Percentiles rank a stretch among this genome's conserved stretches.
These are phyloP conservation scores for Apiotrichum montevideense DNA, from an alignment of 1,284 basidiomycete species.

Conservation along the genomic window DNA sequence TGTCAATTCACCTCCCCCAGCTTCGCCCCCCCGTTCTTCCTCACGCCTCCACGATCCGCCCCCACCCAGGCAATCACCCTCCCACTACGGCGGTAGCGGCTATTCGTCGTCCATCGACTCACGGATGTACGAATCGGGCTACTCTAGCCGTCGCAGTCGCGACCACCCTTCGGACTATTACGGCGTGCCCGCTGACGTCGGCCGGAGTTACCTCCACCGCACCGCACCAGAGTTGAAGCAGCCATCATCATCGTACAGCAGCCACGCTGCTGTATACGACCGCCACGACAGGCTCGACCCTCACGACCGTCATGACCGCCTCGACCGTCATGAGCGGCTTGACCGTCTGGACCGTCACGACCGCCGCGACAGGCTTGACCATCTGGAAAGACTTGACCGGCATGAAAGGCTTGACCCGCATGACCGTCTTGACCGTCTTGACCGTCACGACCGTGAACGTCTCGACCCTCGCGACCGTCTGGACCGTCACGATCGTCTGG, in stretches of 20 bases:
- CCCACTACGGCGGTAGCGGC: neutral
- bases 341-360: neutral
- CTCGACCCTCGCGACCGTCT: neutral
- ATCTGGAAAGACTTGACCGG: neutral
- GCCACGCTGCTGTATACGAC: neutral
- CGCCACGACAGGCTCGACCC: neutral
- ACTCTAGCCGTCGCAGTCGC: conserved; percentile 1
- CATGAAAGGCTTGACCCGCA: too few relatives aligned
- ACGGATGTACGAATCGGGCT: conserved; percentile 3
- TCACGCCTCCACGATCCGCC: neutral
- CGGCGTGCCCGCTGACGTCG: conserved; percentile 13
- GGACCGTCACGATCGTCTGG: neutral
- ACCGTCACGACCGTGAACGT: neutral
- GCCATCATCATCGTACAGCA: neutral
- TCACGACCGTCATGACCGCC: neutral
- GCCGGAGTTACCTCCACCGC: conserved; percentile 17
- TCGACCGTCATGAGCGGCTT: neutral
- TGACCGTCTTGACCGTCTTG: neutral
- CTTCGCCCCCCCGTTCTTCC: conserved; percentile 9
- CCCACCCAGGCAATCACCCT: neutral
- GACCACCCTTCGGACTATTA: conserved; percentile 8
- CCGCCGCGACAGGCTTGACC: neutral
- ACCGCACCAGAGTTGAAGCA: neutral
- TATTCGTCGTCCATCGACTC: neutral
- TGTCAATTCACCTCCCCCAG: conserved; percentile 34